phyloP scores from a whole-genome alignment of 306 rosid species.

The Styphnolobium japonicum region DNA sequence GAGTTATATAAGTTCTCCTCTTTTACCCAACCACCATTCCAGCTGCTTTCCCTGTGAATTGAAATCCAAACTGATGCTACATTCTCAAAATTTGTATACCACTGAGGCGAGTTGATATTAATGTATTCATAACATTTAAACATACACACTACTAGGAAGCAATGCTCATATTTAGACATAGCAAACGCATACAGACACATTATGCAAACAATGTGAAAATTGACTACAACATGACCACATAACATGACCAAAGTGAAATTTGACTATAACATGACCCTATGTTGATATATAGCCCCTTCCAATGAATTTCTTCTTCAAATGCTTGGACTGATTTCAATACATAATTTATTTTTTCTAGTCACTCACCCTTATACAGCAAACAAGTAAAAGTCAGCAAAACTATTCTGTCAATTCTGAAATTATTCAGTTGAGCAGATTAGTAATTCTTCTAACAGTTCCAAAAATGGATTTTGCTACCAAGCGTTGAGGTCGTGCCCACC shows the following conservation, averaged over 20 bases:
- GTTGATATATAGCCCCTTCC: neutral
- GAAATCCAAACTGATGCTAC: no score
- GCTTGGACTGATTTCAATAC: neutral
- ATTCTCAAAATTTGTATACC: no score
- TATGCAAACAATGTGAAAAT: no score
- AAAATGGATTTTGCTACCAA: neutral
- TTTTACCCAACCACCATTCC: no score
- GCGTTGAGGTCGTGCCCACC: neutral
- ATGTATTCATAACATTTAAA: no score
- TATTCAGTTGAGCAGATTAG: neutral
- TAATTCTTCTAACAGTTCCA: neutral
- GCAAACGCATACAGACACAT: no score
- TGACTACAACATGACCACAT: no score
- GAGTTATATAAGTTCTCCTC: neutral
- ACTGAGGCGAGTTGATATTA: no score
- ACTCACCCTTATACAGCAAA: neutral
- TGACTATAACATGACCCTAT: neutral
- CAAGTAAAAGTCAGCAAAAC: neutral
- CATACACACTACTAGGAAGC: no score
- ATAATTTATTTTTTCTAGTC: neutral
- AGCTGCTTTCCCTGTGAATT: no score
- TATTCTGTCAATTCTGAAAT: neutral
- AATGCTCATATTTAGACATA: no score
- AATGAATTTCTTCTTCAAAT: neutral
- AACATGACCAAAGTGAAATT: slow-evolving; percentile 3